Evolutionary conservation across 768 basidiomycete species (phyloP).

Genomic region (Mycena kentingensis): DNA sequence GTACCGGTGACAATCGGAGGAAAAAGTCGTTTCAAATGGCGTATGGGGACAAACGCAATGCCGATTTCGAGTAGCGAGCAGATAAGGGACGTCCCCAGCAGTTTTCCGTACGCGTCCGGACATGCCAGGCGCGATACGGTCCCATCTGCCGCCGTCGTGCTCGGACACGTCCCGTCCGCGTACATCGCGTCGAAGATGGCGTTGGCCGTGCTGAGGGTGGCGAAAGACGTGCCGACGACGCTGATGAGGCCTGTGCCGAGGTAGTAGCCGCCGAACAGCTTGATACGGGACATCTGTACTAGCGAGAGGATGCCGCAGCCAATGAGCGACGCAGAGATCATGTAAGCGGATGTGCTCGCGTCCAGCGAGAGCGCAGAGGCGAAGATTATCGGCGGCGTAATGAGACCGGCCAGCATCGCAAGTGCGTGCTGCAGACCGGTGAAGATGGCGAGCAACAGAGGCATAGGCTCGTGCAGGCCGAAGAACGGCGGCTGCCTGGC

Average conservation of each 20-base stretch:
- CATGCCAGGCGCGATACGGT: slow-evolving; percentile 60
- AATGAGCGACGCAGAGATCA: slow-evolving; percentile 62
- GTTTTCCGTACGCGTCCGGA: slow-evolving; percentile 79
- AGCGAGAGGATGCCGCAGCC: slow-evolving; percentile 65
- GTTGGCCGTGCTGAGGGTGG: slow-evolving; percentile 73
- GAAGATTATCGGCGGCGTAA: slow-evolving; percentile 84
- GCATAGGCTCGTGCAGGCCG: slow-evolving; percentile 69
- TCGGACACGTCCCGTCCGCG: slow-evolving; percentile 74
- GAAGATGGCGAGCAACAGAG: slow-evolving; percentile 70
- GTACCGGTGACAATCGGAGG: slow-evolving; percentile 83
- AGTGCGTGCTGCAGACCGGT: slow-evolving; percentile 77
- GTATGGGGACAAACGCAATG: slow-evolving; percentile 72
- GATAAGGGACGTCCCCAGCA: slow-evolving; percentile 75
- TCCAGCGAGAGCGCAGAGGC: slow-evolving; percentile 64
- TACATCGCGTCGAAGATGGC: slow-evolving; percentile 82
- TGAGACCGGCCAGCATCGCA: slow-evolving; percentile 81
- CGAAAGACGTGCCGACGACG: slow-evolving; percentile 81
- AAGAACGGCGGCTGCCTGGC: slow-evolving; percentile 69
- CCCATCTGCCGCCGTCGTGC: slow-evolving; percentile 57
- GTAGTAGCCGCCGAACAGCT: slow-evolving; percentile 62
- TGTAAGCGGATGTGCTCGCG: slow-evolving; percentile 61
- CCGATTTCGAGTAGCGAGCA: slow-evolving; percentile 82
- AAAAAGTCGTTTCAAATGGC: slow-evolving; percentile 64
- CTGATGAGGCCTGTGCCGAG: slow-evolving; percentile 81
- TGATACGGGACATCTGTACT: slow-evolving; percentile 76